These are phyloP conservation scores for Apiospora malaysiana DNA, from an alignment of 2,329 filamentous ascomycete genomes.

Conservation along the genomic window DNA sequence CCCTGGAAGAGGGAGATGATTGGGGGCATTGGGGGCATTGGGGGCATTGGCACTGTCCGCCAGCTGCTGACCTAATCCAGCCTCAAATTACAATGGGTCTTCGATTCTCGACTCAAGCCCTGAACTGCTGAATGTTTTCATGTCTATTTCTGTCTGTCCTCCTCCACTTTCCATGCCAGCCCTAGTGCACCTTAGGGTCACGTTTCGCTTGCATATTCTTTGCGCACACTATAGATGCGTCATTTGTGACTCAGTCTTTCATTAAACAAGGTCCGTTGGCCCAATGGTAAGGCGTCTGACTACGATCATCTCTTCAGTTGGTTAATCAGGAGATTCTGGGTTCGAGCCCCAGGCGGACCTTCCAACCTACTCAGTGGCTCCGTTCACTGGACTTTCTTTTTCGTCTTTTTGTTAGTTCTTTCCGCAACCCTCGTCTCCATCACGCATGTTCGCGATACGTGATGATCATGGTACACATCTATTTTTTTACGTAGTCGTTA, in stretches of 20 bases:
- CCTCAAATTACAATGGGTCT: no score
- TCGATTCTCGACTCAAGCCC: no score
- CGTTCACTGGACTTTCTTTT: not conserved
- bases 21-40: not conserved
- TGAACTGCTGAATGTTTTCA: no score
- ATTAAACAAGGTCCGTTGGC: slow-evolving; percentile 32
- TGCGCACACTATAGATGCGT: not conserved
- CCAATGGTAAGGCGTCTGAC: slow-evolving; percentile 51
- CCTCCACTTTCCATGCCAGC: not conserved
- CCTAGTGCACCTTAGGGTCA: not conserved
- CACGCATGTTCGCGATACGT: no score
- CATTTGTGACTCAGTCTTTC: not conserved
- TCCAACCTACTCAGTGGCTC: no score
- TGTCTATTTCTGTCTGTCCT: no score
- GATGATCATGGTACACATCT: no score
- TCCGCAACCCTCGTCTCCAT: not conserved
- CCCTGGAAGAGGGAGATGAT: not conserved
- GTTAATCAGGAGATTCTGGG: slow-evolving; percentile 26
- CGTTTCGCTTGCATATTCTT: not conserved
- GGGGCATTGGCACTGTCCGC: not conserved
- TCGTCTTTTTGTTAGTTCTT: not conserved
- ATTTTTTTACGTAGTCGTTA: no score
- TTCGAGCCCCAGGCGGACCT: slow-evolving; percentile 26
- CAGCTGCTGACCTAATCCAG: no score
- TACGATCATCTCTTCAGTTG: slow-evolving; percentile 37